These are phyloP conservation scores for Sphaerulina musiva DNA, from an alignment of 2,329 filamentous ascomycete species.

Conservation along the genomic window DNA sequence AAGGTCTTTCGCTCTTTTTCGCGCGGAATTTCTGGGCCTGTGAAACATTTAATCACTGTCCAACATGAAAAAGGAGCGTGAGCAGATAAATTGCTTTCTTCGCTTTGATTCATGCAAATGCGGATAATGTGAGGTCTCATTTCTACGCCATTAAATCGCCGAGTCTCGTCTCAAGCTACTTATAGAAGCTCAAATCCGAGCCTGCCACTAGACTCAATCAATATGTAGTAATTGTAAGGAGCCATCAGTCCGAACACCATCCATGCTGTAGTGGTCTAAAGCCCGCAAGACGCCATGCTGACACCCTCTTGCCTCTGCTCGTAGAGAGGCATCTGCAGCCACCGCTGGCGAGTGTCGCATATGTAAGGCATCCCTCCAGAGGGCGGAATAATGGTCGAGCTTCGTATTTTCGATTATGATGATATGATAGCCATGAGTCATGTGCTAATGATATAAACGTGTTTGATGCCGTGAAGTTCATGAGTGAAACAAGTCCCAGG, in stretches of 20 bases:
- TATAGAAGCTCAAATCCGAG: conserved; percentile 2
- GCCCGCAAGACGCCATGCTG: background rate
- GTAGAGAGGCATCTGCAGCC: background rate
- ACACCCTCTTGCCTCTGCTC: background rate
- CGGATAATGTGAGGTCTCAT: background rate
- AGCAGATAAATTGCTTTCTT: too few species aligned
- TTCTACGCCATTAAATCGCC: too few species aligned
- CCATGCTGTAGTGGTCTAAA: background rate
- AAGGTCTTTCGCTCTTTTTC: too few species aligned
- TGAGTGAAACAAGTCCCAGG: conserved; percentile 97
- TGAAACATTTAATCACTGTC: too few species aligned
- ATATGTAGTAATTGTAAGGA: background rate
- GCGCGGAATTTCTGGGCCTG: too few species aligned
- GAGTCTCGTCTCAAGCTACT: background rate
- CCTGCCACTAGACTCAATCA: background rate
- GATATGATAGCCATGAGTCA: background rate
- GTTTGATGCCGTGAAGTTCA: conserved; percentile 37
- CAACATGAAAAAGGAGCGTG: too few species aligned
- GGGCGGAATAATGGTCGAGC: background rate
- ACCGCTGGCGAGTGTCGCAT: background rate
- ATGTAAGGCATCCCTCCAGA: too few species aligned
- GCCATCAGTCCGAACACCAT: background rate
- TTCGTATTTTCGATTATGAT: background rate
- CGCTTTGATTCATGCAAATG: background rate
- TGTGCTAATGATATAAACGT: background rate